Percentiles rank a stretch among this genome's conserved stretches.
phyloP scores from a whole-genome alignment of 768 basidiomycete species.

The Boletus huronensis region DNA sequence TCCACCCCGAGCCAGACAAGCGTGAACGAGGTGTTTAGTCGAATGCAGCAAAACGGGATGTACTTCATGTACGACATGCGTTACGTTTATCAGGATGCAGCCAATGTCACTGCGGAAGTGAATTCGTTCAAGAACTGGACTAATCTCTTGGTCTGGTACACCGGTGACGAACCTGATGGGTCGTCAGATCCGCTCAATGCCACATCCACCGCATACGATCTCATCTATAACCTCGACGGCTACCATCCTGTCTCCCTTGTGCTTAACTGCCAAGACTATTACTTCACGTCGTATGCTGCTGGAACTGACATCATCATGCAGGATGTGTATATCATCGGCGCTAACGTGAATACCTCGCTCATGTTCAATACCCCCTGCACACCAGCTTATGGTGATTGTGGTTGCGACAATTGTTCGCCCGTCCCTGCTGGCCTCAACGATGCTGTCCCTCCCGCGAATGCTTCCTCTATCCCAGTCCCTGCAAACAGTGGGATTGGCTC shows the following conservation, averaged over 20 bases:
- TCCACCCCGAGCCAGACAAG: constrained; percentile 53
- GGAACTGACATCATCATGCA: constrained; percentile 72
- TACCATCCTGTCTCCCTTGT: constrained; percentile 68
- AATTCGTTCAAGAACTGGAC: constrained; percentile 61
- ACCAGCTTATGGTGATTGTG: constrained; percentile 64
- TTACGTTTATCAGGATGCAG: constrained; percentile 57
- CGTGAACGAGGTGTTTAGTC: constrained; percentile 47
- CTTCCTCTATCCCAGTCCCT: constrained; percentile 14
- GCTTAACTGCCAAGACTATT: constrained; percentile 63
- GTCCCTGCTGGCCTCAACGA: constrained; percentile 39
- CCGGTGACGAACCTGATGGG: constrained; percentile 71
- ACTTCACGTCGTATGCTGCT: constrained; percentile 52
- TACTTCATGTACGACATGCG: constrained; percentile 87
- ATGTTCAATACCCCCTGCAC: constrained; percentile 63
- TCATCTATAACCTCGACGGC: constrained; percentile 59
- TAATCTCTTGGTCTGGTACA: constrained; percentile 71
- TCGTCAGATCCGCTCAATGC: constrained; percentile 63
- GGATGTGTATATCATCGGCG: constrained; percentile 48
- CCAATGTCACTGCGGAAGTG: constrained; percentile 61
- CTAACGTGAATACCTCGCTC: constrained; percentile 61
- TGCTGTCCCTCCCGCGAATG: constrained; percentile 24
- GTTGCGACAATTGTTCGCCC: constrained; percentile 58
- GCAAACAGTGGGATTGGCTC: constrained; percentile 26
- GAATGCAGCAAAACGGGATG: constrained; percentile 58
- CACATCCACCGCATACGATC: constrained; percentile 43